Base-by-base conservation (phyloP, 2,329 filamentous ascomycete species). In the Hortaea sp. region DNA sequence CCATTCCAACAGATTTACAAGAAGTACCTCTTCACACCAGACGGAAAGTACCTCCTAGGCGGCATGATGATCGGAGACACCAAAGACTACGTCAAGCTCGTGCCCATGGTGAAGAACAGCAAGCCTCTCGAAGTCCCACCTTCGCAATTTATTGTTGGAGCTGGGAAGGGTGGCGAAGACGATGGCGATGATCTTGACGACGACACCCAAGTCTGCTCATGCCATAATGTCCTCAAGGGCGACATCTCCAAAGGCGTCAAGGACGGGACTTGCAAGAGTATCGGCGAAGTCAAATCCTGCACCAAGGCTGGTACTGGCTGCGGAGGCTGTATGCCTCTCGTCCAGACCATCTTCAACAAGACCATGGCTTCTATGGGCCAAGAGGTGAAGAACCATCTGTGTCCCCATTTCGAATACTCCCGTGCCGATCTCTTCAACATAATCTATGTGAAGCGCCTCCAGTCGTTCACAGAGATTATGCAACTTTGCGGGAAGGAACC, bases 21-120 rank as follows among this genome's bases (percentile, higher is more conserved):
- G 66, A 95, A 95, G 62, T 95, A 92, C 64, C 70, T 95, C 7
- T 95, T 95, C 60, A 94, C 88, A 0, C 71, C 82, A 60, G 89
- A 95, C 60, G 88, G 28, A 20, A 94, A 94, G 63, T 90, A 90
- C 58, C 71, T 95, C 1, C 77, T 95, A 0, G 88, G 88, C n/a
- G 89, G 88, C 4, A 95, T 95, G 87, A 94, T 95, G 87, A 92
- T 95, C 50, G 89, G 88, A 35, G 88, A 95, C 59, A 94, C 87
- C 0, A 84, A 78, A 52, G 88, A 95, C 68, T 95, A 94, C 60
- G 78, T 94, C 67, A 94, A 90, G 64, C 69, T 95, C 20, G 85
- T 94, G 1, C 84, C 86, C 1, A 81, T 94, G 73, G 87, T 92
- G 45, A 94, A 89, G 69, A 82, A 78, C 53, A 84, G 88, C 61